Conservation (phyloP, 179 eudicot species). For the Beta corolliflora region DNA sequence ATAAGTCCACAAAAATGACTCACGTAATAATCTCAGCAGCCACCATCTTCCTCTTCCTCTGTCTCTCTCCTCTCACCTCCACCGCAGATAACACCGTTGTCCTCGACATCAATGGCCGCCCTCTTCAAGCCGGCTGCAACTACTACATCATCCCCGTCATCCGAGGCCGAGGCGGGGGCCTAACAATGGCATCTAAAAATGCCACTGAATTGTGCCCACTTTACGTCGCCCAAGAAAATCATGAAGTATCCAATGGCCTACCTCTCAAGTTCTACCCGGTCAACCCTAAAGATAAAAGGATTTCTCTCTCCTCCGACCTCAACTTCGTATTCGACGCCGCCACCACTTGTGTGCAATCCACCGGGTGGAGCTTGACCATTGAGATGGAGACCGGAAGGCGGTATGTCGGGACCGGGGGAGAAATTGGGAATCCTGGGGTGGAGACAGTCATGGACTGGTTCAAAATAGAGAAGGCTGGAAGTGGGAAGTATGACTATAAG, state of each 20-base stretch:
- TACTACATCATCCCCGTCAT: slow-evolving; percentile 22
- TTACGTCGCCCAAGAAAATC: slow-evolving; percentile 26
- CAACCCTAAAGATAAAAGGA: background rate
- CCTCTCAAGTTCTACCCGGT: background rate
- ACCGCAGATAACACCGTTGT: slow-evolving; percentile 8
- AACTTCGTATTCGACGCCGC: slow-evolving; percentile 22
- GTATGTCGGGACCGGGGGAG: slow-evolving; percentile 38
- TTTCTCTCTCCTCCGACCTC: background rate
- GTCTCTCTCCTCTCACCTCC: background rate
- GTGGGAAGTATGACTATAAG: slow-evolving; percentile 30
- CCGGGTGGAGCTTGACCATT: slow-evolving; percentile 29
- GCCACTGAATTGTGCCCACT: slow-evolving; percentile 23
- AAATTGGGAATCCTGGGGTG: slow-evolving; percentile 36
- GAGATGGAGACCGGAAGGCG: slow-evolving; percentile 1
- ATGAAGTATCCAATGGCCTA: slow-evolving; percentile 7
- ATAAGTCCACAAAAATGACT: slow-evolving; percentile 23
- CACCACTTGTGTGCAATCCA: slow-evolving; percentile 25
- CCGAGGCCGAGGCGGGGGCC: slow-evolving; percentile 38
- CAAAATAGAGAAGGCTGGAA: slow-evolving; percentile 34
- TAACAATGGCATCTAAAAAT: slow-evolving; percentile 26
- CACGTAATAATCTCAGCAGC: background rate
- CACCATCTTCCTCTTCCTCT: slow-evolving; percentile 18
- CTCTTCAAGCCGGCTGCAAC: slow-evolving; percentile 4
- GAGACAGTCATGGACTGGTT: slow-evolving; percentile 43
- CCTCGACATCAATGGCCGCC: slow-evolving; percentile 20